Evolutionary conservation across 345 rosid genomes (phyloP).

Genomic region (Hevea brasiliensis): DNA sequence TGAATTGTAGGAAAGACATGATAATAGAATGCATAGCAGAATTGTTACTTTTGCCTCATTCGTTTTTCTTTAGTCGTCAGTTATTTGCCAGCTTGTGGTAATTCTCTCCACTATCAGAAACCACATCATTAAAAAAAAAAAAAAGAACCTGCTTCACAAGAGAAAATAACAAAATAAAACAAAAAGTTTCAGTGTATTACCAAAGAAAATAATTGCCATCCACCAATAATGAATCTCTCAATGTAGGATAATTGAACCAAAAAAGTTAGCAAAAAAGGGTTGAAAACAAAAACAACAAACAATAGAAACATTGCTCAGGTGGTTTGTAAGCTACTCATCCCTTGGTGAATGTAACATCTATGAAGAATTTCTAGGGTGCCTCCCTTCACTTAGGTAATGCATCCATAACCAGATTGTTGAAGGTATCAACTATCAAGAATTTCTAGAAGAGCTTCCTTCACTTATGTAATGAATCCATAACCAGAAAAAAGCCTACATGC

Average conservation of each 20-base stretch:
- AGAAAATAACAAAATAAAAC: background rate
- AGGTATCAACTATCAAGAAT: background rate
- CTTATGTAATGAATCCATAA: background rate
- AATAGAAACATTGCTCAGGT: background rate
- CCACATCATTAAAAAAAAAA: background rate
- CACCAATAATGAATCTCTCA: background rate
- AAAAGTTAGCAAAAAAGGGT: background rate
- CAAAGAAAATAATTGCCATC: background rate
- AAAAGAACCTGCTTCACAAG: background rate
- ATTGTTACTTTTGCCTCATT: constrained; percentile 37
- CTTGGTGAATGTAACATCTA: background rate
- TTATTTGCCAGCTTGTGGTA: constrained; percentile 14
- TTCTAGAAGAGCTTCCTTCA: background rate
- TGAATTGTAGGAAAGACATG: background rate
- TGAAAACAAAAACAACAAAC: background rate
- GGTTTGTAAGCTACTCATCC: background rate
- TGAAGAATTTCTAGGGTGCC: background rate
- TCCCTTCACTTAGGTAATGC: background rate
- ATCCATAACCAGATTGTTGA: no score
- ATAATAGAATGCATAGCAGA: constrained; percentile 6
- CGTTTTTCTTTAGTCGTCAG: constrained; percentile 36
- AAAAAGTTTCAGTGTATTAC: background rate
- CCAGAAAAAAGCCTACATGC: background rate
- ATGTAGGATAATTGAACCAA: background rate
- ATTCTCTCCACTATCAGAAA: background rate